Evolutionary conservation across 345 rosid genomes (phyloP).

Genomic region (Heritiera fomes): DNA sequence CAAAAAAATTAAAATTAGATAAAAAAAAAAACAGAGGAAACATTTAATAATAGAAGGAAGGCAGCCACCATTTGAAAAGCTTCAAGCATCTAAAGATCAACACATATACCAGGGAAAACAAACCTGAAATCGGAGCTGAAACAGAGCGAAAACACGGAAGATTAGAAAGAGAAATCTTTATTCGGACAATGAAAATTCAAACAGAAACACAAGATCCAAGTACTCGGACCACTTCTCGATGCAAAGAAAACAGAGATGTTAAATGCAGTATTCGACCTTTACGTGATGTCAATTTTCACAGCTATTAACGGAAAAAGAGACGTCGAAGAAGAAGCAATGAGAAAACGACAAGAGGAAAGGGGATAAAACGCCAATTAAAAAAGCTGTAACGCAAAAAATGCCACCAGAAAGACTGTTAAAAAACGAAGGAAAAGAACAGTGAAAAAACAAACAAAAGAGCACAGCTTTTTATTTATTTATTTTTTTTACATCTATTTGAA

Average conservation of each 20-base stretch:
- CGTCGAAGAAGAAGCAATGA: not conserved
- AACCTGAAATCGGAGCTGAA: not conserved
- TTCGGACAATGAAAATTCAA: not conserved
- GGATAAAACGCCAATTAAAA: not conserved
- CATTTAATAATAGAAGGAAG: not conserved
- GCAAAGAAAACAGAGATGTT: not conserved
- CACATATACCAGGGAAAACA: not conserved
- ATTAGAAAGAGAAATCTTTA: not conserved
- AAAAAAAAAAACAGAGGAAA: not conserved
- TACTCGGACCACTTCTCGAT: not conserved
- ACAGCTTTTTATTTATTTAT: no score
- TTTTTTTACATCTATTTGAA: not conserved
- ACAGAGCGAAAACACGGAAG: not conserved
- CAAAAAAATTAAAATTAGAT: no score
- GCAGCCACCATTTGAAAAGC: not conserved
- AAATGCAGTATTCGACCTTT: not conserved
- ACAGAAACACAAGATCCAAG: not conserved
- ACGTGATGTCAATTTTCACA: not conserved
- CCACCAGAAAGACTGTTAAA: not conserved
- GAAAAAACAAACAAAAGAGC: not conserved
- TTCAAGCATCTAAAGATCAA: constrained; percentile 1
- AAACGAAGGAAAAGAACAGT: not conserved
- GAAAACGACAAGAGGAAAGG: not conserved
- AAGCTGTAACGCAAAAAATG: not conserved
- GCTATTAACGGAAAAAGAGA: not conserved